Base-by-base conservation (phyloP, 345 rosid species). In the Lepidium aucheri region DNA sequence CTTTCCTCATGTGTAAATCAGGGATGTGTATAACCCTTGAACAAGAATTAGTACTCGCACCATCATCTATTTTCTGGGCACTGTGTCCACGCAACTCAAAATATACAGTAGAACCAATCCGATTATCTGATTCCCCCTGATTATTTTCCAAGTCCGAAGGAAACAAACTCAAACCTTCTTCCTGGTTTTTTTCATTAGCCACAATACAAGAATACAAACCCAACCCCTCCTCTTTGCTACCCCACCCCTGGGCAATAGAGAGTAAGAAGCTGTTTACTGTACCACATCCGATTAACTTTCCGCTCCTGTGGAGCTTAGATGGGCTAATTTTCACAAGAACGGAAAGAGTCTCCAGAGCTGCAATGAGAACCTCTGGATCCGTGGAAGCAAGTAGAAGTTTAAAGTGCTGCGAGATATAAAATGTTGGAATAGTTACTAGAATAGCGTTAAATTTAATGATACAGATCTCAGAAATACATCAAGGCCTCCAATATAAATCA, bases 221-320 rank as follows among this genome's bases (percentile, higher is more conserved):
- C 81, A 89, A 69, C 22, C 98, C 98, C 75, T 93, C 98, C 75
- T 89, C 98, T 77, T 93, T 93, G 82, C 96, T 93, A 60, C 98
- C 97, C 98, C 98, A 93, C 16, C 98, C 98, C 65, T 93, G 98
- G 61, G 96, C 96, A 53, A 93, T 79, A 60, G 97, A 90, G 45
- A 93, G 79, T 18, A 93, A 89, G 79, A 79, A 81, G 78, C 96
- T 78, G 60, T 86, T 93, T 7, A 93, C 88, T 4, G 90, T 78
- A 64, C 86, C 96, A 79, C 97, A 93, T 51, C 94, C 91, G 75
- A 88, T 79, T 79, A 87, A 75, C 76, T 93, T 93, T 49, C 91
- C 91, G 36, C 82, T 82, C 58, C 91, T 94, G 76, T 87, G 96
- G 65, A 90, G 81, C 86, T 93, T 93, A 20, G 88, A 88, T 1